Conservation (phyloP, 2,329 filamentous ascomycete genomes). For the Gaeumannomyces tritici region DNA sequence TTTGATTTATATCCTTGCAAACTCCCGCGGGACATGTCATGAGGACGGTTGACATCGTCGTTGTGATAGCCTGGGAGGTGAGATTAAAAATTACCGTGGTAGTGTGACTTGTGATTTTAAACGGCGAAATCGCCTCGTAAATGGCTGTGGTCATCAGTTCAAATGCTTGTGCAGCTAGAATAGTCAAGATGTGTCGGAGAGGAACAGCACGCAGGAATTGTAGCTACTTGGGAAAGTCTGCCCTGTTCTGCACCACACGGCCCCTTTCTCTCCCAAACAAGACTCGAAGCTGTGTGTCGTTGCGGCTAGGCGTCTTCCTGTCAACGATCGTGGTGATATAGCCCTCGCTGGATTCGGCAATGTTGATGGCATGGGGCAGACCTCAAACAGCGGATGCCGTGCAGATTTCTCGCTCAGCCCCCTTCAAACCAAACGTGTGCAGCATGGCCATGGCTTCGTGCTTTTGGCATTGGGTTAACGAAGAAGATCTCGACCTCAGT, state of each 20-base stretch:
- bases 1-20: too few species aligned
- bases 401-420: not conserved
- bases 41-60: not conserved
- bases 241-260: too few species aligned
- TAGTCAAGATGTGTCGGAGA: too few species aligned
- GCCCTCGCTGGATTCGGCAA: not conserved
- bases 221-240: too few species aligned
- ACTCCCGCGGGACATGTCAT: too few species aligned
- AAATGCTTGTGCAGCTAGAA: too few species aligned
- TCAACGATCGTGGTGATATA: not conserved
- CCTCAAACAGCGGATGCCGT: conserved; percentile 2
- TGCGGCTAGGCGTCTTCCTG: not conserved
- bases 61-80: not conserved
- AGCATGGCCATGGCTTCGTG: not conserved
- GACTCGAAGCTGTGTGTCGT: not conserved
- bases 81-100: too few species aligned
- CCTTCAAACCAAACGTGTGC: not conserved
- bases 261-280: not conserved
- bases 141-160: too few species aligned
- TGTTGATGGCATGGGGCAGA: not conserved
- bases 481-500: not conserved
- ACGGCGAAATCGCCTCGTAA: too few species aligned
- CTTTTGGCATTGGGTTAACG: not conserved
- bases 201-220: not conserved
- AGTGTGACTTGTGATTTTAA: too few species aligned